These are phyloP conservation scores for Leishmania martiniquensis DNA, from an alignment of 208 protist species.

Conservation along the genomic window DNA sequence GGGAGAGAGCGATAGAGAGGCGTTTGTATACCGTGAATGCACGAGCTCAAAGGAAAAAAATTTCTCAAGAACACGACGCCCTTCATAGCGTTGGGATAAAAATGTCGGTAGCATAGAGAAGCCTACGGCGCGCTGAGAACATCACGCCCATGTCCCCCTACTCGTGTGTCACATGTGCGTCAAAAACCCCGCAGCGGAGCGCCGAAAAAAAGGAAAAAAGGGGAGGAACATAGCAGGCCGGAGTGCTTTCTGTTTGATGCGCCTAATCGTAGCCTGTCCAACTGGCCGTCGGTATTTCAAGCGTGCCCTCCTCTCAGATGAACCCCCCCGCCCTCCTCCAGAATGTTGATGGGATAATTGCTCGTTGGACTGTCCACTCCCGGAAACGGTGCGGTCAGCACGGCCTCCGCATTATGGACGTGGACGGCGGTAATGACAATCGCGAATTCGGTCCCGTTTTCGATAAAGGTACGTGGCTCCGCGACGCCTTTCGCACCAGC, in stretches of 20 bases:
- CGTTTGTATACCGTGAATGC: background rate
- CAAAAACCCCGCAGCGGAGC: background rate
- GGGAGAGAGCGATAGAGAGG: background rate
- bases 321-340: slow-evolving; percentile 11
- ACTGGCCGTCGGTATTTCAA: background rate
- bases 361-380: slow-evolving; percentile 37
- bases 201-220: background rate
- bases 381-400: slow-evolving; percentile 40
- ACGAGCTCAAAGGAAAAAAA: background rate
- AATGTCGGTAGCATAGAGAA: background rate
- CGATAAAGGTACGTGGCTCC: background rate
- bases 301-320: background rate
- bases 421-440: background rate
- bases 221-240: background rate
- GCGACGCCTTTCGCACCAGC: background rate
- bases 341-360: slow-evolving; percentile 42
- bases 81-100: too few relatives aligned
- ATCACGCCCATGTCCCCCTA: background rate
- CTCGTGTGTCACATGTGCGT: background rate
- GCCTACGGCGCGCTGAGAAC: background rate
- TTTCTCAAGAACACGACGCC: too few relatives aligned
- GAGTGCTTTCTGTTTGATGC: background rate
- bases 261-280: background rate
- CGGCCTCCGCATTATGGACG: background rate
- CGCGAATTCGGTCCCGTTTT: background rate